These are phyloP conservation scores for Candida suzukii DNA, from an alignment of 805 yeast genomes.

Conservation along the genomic window DNA sequence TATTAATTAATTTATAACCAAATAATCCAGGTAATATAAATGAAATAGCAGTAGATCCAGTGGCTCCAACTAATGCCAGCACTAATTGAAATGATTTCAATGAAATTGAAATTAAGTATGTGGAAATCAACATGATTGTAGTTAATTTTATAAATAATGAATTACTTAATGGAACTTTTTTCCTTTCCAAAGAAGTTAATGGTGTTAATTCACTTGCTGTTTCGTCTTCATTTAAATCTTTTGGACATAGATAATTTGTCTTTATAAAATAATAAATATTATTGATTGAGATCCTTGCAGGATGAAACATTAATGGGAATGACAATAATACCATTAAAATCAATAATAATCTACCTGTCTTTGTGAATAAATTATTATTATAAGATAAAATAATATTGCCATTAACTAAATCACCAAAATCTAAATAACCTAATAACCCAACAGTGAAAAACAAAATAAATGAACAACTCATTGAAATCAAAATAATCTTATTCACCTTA, in stretches of 20 bases:
- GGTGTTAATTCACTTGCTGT: neutral
- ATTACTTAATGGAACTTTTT: conserved; percentile 38
- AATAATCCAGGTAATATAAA: conserved; percentile 75
- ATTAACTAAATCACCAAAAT: conserved; percentile 57
- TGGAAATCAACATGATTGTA: conserved; percentile 32
- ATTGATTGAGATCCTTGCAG: conserved; percentile 67
- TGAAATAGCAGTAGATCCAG: conserved; percentile 76
- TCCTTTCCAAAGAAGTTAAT: neutral
- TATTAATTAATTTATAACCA: conserved; percentile 53
- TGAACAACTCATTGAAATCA: conserved; percentile 44
- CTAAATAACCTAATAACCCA: conserved; percentile 63
- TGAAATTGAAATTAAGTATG: conserved; percentile 52
- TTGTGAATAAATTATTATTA: conserved; percentile 41
- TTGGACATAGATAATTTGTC: neutral
- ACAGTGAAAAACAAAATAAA: conserved; percentile 53
- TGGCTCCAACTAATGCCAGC: conserved; percentile 70
- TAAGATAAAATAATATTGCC: conserved; percentile 72
- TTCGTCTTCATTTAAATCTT: neutral
- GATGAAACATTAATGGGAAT: conserved; percentile 76
- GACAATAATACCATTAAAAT: conserved; percentile 71
- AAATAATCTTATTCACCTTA: conserved; percentile 38
- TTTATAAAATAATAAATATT: conserved; percentile 39
- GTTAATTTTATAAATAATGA: conserved; percentile 44
- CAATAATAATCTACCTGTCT: conserved; percentile 51
- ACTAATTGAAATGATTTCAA: conserved; percentile 63